A percentile compares a stretch with the other conserved stretches of the same genome.
These are phyloP conservation scores for Carallia brachiata DNA, from an alignment of 345 rosid genomes.

Conservation along the genomic window DNA sequence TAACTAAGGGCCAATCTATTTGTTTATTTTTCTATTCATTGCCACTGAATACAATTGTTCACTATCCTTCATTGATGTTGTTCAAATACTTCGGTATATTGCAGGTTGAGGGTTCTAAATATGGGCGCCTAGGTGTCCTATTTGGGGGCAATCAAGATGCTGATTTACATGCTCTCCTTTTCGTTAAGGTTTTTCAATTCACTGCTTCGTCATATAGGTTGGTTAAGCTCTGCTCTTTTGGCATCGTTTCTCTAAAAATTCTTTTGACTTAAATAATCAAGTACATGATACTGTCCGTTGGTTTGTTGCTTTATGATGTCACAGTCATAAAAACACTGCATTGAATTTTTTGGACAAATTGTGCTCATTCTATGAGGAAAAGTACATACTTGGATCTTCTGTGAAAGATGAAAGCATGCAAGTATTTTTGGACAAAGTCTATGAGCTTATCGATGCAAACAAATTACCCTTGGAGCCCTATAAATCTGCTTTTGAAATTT, in stretches of 20 bases:
- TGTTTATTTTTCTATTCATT: not conserved
- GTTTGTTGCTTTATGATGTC: slow-evolving; percentile 26
- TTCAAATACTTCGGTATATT: slow-evolving; percentile 26
- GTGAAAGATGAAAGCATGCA: slow-evolving; percentile 42
- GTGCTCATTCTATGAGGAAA: slow-evolving; percentile 70
- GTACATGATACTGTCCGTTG: slow-evolving; percentile 6
- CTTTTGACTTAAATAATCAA: slow-evolving; percentile 1
- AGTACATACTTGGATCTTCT: slow-evolving; percentile 50
- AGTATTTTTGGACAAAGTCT: slow-evolving; percentile 56
- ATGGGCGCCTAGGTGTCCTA: slow-evolving; percentile 79
- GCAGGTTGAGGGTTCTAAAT: slow-evolving; percentile 80
- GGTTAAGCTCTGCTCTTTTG: slow-evolving; percentile 23
- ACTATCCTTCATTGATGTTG: slow-evolving; percentile 19
- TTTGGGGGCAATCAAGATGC: slow-evolving; percentile 54
- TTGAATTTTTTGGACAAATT: slow-evolving; percentile 71
- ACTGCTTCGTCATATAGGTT: slow-evolving; percentile 77
- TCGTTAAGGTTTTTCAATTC: slow-evolving; percentile 62
- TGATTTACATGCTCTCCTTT: slow-evolving; percentile 54
- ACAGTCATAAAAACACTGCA: slow-evolving; percentile 75
- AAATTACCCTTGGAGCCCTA: slow-evolving; percentile 61
- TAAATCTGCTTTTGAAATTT: slow-evolving; percentile 45
- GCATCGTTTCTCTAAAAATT: not conserved
- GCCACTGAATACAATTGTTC: not conserved
- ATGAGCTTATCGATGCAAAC: slow-evolving; percentile 79
- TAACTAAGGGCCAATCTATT: not conserved